phyloP scores from a whole-genome alignment of 2,329 filamentous ascomycete species.

The Fusarium penzigii region DNA sequence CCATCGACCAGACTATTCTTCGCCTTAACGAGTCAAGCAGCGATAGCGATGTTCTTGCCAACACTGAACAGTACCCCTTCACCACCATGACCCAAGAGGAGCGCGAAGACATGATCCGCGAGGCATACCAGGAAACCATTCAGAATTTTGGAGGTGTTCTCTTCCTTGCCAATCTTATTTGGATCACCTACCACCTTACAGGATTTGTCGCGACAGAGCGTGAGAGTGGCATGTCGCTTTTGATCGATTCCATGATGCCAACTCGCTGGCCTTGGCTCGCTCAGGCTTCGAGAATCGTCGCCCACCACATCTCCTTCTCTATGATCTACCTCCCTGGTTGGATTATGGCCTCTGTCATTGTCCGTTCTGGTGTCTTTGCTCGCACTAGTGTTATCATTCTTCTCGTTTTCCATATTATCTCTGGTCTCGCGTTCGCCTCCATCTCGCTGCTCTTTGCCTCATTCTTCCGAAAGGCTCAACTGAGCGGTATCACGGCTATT shows the following conservation, averaged over 20 bases:
- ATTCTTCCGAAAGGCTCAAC: conserved; percentile 84
- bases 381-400: conserved; percentile 66
- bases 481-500: conserved; percentile 79
- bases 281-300: conserved; percentile 74
- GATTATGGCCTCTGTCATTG: conserved; percentile 71
- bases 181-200: conserved; percentile 82
- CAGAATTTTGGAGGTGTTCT: conserved; percentile 76
- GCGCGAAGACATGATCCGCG: conserved; percentile 64
- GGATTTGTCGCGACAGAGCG: conserved; percentile 84
- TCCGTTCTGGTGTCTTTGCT: conserved; percentile 64
- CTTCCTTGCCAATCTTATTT: conserved; percentile 78
- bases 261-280: conserved; percentile 73
- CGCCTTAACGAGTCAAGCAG: conserved; percentile 46
- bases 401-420: conserved; percentile 72
- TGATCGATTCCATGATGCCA: conserved; percentile 91
- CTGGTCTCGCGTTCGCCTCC: conserved; percentile 76
- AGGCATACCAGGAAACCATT: conserved; percentile 69
- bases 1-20: conserved; percentile 74
- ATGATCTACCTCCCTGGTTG: conserved; percentile 80
- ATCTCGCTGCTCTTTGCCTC: conserved; percentile 79
- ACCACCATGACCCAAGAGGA: conserved; percentile 71
- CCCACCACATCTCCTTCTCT: conserved; percentile 79
- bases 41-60: conserved; percentile 39
- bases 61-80: conserved; percentile 68
- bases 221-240: conserved; percentile 82